Evolutionary conservation across 345 rosid species (phyloP).

Genomic region (Melaleuca quinquenervia): DNA sequence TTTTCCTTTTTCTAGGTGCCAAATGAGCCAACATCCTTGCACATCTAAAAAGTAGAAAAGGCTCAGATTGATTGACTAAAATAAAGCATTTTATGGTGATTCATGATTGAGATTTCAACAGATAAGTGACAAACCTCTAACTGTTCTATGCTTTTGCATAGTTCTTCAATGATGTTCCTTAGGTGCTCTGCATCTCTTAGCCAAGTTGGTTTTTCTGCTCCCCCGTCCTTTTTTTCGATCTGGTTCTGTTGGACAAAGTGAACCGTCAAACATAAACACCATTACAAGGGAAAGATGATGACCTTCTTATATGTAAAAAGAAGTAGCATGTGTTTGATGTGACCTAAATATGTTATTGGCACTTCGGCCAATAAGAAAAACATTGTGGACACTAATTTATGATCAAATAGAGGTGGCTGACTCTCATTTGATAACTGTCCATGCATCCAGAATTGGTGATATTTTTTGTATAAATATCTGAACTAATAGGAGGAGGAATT

Average conservation of each 20-base stretch:
- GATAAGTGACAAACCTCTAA: conserved; percentile 9
- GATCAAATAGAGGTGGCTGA: not conserved
- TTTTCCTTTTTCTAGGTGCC: not conserved
- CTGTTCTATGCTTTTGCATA: conserved; percentile 14
- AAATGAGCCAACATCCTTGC: not conserved
- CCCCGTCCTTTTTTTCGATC: not conserved
- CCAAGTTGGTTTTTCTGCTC: not conserved
- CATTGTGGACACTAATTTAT: not conserved
- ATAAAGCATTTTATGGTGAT: not conserved
- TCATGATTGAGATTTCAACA: not conserved
- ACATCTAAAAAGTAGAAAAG: not conserved
- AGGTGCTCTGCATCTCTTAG: conserved; percentile 4
- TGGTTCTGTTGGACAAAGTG: not conserved
- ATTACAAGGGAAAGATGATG: not conserved
- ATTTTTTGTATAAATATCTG: not conserved
- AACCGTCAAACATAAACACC: not conserved
- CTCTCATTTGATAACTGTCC: not conserved
- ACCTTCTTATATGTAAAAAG: not conserved
- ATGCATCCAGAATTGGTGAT: not conserved
- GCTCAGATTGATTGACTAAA: not conserved
- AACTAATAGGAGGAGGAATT: not conserved
- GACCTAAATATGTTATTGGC: not conserved
- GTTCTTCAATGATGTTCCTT: conserved; percentile 7
- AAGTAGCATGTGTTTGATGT: not conserved
- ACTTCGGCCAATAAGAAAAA: not conserved